Evolutionary conservation across 2,329 filamentous ascomycete species (phyloP).

Genomic region (Ambrosiella beaveri): DNA sequence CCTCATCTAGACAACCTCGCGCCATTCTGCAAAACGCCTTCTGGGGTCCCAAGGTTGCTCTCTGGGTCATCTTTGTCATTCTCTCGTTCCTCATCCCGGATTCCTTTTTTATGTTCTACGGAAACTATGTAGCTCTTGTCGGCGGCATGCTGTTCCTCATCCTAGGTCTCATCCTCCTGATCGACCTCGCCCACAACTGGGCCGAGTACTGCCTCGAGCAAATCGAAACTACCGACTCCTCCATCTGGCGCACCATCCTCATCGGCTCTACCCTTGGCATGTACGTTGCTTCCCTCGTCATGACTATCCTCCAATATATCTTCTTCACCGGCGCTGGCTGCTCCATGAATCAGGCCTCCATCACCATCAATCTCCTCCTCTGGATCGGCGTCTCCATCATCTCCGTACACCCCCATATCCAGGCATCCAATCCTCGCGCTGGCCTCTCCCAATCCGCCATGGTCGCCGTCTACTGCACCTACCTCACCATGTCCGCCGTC

Average conservation of each 20-base stretch:
- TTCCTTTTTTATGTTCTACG: constrained; percentile 85
- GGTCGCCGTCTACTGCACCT: constrained; percentile 96
- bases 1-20: constrained; percentile 69
- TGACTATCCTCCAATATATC: constrained; percentile 94
- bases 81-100: constrained; percentile 93
- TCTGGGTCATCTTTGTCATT: constrained; percentile 75
- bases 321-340: constrained; percentile 77
- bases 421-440: constrained; percentile 82
- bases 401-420: constrained; percentile 77
- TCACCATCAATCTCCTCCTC: constrained; percentile 80
- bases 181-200: constrained; percentile 93
- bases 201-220: constrained; percentile 88
- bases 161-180: constrained; percentile 76
- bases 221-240: constrained; percentile 78
- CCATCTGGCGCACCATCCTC: constrained; percentile 66
- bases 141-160: constrained; percentile 88
- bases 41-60: constrained; percentile 90
- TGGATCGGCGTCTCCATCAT: constrained; percentile 65
- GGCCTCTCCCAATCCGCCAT: constrained; percentile 95
- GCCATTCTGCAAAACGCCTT: constrained; percentile 93
- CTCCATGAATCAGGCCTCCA: constrained; percentile 90
- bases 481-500: constrained; percentile 93
- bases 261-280: constrained; percentile 87
- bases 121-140: constrained; percentile 77
- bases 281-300: constrained; percentile 77